Evolutionary conservation across 441 rosid species (phyloP).

Genomic region (Populus hybrid): DNA sequence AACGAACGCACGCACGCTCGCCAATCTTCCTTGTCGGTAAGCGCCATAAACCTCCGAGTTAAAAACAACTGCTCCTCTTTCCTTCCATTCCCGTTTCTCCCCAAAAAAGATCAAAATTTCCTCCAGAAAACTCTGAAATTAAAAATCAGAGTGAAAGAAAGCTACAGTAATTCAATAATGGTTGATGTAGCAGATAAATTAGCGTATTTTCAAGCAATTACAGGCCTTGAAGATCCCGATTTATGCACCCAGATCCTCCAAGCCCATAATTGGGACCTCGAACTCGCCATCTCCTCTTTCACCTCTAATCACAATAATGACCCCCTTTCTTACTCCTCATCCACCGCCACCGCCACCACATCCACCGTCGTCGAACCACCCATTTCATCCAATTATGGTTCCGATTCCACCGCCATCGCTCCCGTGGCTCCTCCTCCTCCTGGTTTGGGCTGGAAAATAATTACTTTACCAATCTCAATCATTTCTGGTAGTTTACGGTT

Average conservation of each 20-base stretch:
- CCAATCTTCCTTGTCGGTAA: background rate
- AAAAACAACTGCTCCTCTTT: too few species aligned
- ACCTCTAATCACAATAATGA: slow-evolving; percentile 29
- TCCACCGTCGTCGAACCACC: slow-evolving; percentile 4
- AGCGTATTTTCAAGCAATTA: slow-evolving; percentile 82
- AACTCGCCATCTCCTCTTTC: slow-evolving; percentile 88
- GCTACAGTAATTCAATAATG: slow-evolving; percentile 35
- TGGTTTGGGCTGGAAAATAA: slow-evolving; percentile 70
- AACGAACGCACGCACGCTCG: background rate
- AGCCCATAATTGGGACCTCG: slow-evolving; percentile 97
- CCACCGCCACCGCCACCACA: slow-evolving; percentile 2
- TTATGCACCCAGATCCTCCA: slow-evolving; percentile 90
- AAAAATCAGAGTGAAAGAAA: background rate
- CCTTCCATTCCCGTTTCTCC: too few species aligned
- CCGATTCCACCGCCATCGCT: slow-evolving; percentile 3
- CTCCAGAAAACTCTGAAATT: background rate
- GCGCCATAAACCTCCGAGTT: background rate
- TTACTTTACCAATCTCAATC: slow-evolving; percentile 77
- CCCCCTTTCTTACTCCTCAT: background rate
- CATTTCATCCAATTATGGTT: background rate
- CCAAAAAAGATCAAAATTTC: background rate
- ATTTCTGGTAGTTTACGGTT: slow-evolving; percentile 82
- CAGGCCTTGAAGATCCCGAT: slow-evolving; percentile 85
- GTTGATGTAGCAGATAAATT: slow-evolving; percentile 81
- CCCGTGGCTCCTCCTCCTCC: slow-evolving; percentile 32